phyloP scores from a whole-genome alignment of 2,329 filamentous ascomycete genomes.

The Chrysoporthe puriensis region DNA sequence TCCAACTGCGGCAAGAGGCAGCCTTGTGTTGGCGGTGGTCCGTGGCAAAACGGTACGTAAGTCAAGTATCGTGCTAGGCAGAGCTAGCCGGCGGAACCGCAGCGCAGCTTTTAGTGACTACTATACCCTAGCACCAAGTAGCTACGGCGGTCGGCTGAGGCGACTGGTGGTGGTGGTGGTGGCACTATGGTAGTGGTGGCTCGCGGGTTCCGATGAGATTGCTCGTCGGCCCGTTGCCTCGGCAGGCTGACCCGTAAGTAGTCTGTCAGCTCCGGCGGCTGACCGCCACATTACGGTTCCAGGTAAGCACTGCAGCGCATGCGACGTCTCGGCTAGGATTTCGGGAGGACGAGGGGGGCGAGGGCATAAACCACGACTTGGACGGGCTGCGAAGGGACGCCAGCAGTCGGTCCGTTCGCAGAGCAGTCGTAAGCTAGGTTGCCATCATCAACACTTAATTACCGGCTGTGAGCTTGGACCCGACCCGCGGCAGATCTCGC shows the following conservation, averaged over 20 bases:
- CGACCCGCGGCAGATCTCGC: neutral
- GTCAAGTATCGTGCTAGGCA: neutral
- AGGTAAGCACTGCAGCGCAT: neutral
- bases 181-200: neutral
- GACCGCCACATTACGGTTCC: conserved; percentile 6
- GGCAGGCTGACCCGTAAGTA: neutral
- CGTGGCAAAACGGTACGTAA: neutral
- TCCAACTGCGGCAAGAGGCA: conserved; percentile 25
- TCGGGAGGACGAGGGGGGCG: neutral
- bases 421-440: neutral
- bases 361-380: neutral
- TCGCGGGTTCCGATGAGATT: conserved; percentile 2
- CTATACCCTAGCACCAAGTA: too few relatives aligned
- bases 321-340: neutral
- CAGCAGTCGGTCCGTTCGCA: neutral
- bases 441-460: neutral
- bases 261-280: neutral
- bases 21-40: conserved; percentile 20
- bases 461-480: neutral
- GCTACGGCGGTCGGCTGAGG: neutral
- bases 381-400: neutral
- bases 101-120: neutral
- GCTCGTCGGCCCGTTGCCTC: conserved; percentile 4
- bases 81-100: conserved; percentile 1
- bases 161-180: neutral